phyloP scores from a whole-genome alignment of 2,329 filamentous ascomycete genomes.

The Malbranchea cinnamomea region DNA sequence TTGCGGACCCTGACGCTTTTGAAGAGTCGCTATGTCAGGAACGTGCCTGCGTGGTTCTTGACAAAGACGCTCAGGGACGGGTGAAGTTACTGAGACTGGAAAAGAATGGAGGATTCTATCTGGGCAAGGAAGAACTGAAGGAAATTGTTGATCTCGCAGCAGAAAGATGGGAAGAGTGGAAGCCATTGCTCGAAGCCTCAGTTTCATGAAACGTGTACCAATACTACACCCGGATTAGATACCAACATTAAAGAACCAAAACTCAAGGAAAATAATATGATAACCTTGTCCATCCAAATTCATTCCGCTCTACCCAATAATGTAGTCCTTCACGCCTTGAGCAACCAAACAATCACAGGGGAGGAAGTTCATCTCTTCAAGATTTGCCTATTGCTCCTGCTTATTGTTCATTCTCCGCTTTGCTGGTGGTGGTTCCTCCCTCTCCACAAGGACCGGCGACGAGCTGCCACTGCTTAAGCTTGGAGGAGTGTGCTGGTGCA shows the following conservation, averaged over 20 bases:
- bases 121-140: constrained; percentile 49
- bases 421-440: constrained; percentile 18
- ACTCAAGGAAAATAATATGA: too few relatives aligned
- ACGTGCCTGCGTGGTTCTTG: constrained; percentile 68
- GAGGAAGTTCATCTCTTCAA: background rate
- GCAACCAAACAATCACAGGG: too few relatives aligned
- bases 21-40: constrained; percentile 80
- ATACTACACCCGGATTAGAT: background rate
- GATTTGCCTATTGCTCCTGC: background rate
- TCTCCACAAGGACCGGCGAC: constrained; percentile 7
- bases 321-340: too few relatives aligned
- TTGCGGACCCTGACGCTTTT: constrained; percentile 77
- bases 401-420: constrained; percentile 23
- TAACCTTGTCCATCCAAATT: too few relatives aligned
- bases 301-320: too few relatives aligned
- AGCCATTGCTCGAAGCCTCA: constrained; percentile 22
- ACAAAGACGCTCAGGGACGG: constrained; percentile 35
- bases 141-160: constrained; percentile 45
- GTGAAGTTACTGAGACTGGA: constrained; percentile 52
- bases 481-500: background rate
- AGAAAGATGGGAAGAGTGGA: constrained; percentile 48
- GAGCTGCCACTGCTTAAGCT: background rate
- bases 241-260: too few relatives aligned
- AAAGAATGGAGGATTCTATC: constrained; percentile 63
- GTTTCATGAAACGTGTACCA: background rate